Evolutionary conservation across 306 rosid genomes (phyloP).

Genomic region (Rosa rugosa): DNA sequence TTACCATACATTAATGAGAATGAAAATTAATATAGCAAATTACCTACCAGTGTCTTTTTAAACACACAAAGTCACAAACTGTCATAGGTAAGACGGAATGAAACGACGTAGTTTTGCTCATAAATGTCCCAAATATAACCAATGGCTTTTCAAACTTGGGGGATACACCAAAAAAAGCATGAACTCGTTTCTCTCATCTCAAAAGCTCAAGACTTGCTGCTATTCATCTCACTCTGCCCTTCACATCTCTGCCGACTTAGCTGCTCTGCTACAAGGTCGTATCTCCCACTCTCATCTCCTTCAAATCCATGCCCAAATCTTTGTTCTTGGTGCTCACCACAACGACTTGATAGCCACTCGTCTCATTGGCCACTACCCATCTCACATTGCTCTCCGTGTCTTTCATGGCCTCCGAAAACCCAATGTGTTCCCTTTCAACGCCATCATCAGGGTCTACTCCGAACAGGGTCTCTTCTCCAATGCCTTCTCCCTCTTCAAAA

Average conservation of each 20-base stretch:
- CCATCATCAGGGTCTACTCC: slow-evolving; percentile 53
- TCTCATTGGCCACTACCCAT: slow-evolving; percentile 62
- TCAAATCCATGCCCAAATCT: slow-evolving; percentile 53
- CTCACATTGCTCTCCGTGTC: slow-evolving; percentile 32
- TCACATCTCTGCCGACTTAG: slow-evolving; percentile 17
- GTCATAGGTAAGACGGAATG: too few relatives aligned
- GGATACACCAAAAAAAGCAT: background rate
- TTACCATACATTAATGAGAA: too few relatives aligned
- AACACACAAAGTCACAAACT: too few relatives aligned
- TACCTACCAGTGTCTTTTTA: too few relatives aligned
- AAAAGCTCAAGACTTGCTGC: slow-evolving; percentile 22
- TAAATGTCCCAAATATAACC: too few relatives aligned
- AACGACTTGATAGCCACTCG: slow-evolving; percentile 60
- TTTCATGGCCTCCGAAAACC: slow-evolving; percentile 46
- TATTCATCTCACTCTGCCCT: slow-evolving; percentile 8
- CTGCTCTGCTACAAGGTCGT: slow-evolving; percentile 41
- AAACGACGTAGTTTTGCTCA: too few relatives aligned
- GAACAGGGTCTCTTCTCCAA: slow-evolving; percentile 35
- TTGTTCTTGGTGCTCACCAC: slow-evolving; percentile 49
- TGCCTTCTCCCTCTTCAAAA: slow-evolving; percentile 38
- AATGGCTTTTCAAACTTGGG: background rate
- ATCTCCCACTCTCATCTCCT: slow-evolving; percentile 38
- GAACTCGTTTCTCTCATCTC: background rate
- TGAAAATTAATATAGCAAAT: too few relatives aligned
- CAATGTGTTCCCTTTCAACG: slow-evolving; percentile 59